Evolutionary conservation across 208 protist genomes (phyloP), one percentile per base, ranked within the genome.

Genomic region (Tritrichomonas musculus): DNA sequence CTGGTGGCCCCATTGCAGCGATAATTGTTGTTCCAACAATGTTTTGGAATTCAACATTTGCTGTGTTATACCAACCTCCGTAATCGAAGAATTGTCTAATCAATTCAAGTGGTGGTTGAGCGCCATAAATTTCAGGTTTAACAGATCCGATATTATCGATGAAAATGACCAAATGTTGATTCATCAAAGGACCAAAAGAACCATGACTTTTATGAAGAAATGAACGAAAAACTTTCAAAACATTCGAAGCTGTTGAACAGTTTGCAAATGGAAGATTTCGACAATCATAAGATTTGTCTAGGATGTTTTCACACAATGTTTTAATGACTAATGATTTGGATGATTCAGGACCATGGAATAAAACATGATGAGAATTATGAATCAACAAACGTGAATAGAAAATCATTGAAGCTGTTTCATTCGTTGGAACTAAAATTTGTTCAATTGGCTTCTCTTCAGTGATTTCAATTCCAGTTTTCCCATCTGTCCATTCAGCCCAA

Each of bases 111-210:
- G 98, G 98, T 88, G 98, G 98, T 55, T 98, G 98, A 11, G 98
- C 97, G 33, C 98, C 98, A 94, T 98, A 99, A 75, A 96, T 95
- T 95, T 99, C 98, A 8, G 97, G 95, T 17, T 97, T 97, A 17
- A 98, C 98, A 97, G 99, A 98, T 95, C 99, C 99, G 36, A 99
- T 94, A 95, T 99, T 98, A 94, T 99, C 98, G 93, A 99, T 96
- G 94, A 99, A 99, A 27, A 99, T 95, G 27, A 98, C 97, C 13
- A 94, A 49, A 30, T 96, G 73, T 41, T 82, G 77, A 27, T 88
- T 57, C 8, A 20, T 88, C 20, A 88, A 50, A 47, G 77, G 77
- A 17, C 77, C 77, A 47, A 82, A 82, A 9, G 27, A 20, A 88
- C 47, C 47, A 36, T 88, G 77, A 36, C 44, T 44, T 50, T 88